phyloP scores from a whole-genome alignment of 2,329 filamentous ascomycete species.

The Sphaceloma murrayae region DNA sequence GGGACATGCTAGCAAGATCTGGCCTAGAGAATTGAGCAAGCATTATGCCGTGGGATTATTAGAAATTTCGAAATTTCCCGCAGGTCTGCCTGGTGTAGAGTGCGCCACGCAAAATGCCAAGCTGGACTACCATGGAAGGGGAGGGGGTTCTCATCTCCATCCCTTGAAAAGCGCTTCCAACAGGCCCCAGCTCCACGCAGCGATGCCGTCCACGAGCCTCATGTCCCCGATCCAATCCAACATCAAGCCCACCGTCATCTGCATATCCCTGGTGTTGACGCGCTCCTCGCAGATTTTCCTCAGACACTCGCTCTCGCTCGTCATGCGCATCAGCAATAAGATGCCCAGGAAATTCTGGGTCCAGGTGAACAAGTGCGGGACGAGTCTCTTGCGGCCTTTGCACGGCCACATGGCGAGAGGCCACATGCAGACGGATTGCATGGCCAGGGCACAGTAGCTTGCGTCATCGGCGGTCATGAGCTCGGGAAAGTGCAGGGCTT shows the following conservation, averaged over 20 bases:
- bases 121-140: no score
- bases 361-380: slow-evolving; percentile 53
- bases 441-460: slow-evolving; percentile 47
- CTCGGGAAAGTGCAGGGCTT: slow-evolving; percentile 49
- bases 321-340: slow-evolving; percentile 48
- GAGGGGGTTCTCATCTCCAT: background rate
- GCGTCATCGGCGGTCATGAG: slow-evolving; percentile 46
- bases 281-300: slow-evolving; percentile 41
- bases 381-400: slow-evolving; percentile 48
- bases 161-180: slow-evolving; percentile 36
- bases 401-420: slow-evolving; percentile 50
- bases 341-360: slow-evolving; percentile 53
- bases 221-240: slow-evolving; percentile 53
- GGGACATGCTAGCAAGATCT: no score
- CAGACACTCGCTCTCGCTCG: slow-evolving; percentile 44
- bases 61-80: no score
- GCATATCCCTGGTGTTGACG: slow-evolving; percentile 39
- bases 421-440: slow-evolving; percentile 51
- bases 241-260: slow-evolving; percentile 45
- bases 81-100: no score
- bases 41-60: no score
- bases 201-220: slow-evolving; percentile 45
- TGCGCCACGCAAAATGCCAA: no score
- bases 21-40: no score
- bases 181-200: slow-evolving; percentile 48